Conservation (phyloP, 1,284 basidiomycete genomes). For the Malassezia nana region DNA sequence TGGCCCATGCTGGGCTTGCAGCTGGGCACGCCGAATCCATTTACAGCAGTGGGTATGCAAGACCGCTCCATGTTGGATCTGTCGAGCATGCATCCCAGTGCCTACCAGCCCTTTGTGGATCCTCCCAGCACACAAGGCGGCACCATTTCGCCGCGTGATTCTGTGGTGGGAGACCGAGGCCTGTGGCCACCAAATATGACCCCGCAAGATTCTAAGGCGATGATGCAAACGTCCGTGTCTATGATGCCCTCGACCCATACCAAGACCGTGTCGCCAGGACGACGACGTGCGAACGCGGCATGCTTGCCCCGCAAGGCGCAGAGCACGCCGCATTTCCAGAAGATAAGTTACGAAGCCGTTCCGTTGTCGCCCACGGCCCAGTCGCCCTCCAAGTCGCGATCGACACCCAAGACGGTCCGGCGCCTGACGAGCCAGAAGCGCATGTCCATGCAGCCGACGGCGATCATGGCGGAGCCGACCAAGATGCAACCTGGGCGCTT, state of each 20-base stretch:
- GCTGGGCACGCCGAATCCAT: neutral
- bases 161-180: neutral
- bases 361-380: neutral
- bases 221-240: neutral
- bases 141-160: neutral
- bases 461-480: neutral
- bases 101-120: constrained; percentile 1
- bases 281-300: neutral
- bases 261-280: neutral
- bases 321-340: constrained; percentile 15
- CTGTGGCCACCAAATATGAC: neutral
- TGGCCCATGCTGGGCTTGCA: neutral
- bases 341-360: neutral
- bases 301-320: constrained; percentile 15
- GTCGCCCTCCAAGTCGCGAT: constrained; percentile 2
- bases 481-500: neutral
- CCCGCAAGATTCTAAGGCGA: neutral
- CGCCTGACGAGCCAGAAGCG: constrained; percentile 13
- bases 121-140: neutral
- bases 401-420: constrained; percentile 1
- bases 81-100: neutral
- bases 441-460: constrained; percentile 1
- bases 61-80: neutral
- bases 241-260: neutral
- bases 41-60: neutral